Evolutionary conservation across 2,329 filamentous ascomycete species (phyloP).

Genomic region (Penicillium sclerotiorum): DNA sequence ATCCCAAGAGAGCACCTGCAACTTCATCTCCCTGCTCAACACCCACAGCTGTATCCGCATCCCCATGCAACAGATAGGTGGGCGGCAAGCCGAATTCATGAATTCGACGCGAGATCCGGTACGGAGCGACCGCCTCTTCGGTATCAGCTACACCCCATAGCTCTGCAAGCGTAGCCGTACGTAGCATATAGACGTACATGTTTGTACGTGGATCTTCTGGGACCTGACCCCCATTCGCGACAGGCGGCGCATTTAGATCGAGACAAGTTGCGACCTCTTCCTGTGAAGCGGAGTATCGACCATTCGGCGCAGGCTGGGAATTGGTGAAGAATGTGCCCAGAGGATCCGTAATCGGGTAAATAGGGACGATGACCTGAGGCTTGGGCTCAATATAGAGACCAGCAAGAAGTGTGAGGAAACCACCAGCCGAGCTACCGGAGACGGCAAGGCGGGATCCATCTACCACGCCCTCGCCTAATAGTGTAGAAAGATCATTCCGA

Average conservation of each 20-base stretch:
- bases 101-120: not conserved
- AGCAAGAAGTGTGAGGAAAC: not conserved
- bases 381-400: not conserved
- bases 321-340: not conserved
- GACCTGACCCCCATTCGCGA: not conserved
- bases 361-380: not conserved
- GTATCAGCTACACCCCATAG: not conserved
- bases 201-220: not conserved
- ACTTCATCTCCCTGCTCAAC: not conserved
- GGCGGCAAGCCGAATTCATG: not conserved
- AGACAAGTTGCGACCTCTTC: not conserved
- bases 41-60: not conserved
- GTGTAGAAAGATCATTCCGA: not conserved
- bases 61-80: not conserved
- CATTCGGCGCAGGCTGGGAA: not conserved
- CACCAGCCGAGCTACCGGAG: not conserved
- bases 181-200: not conserved
- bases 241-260: not conserved
- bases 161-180: not conserved
- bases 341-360: not conserved
- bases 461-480: not conserved
- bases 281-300: not conserved
- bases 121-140: not conserved
- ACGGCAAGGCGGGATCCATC: not conserved
- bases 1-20: not conserved